Evolutionary conservation across 176 grass and related monocot species (phyloP).

Genomic region (Cenchrus fungigraminus): DNA sequence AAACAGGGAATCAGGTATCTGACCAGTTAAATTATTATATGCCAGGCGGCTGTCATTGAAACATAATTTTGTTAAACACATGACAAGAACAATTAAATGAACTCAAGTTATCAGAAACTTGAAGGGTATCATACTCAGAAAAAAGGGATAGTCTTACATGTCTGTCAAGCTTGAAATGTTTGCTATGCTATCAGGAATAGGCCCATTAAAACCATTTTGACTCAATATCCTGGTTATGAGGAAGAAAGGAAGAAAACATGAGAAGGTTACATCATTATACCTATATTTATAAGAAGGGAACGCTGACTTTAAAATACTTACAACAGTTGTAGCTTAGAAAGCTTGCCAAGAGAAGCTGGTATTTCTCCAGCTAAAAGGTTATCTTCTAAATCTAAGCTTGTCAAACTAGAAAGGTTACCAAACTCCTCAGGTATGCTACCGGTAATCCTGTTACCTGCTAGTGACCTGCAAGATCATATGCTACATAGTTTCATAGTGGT

Average conservation of each 20-base stretch:
- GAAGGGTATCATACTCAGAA: neutral
- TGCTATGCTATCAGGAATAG: slow-evolving; percentile 66
- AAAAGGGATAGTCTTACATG: slow-evolving; percentile 60
- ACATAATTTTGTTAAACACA: slow-evolving; percentile 42
- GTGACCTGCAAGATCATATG: slow-evolving; percentile 58
- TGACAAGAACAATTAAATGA: slow-evolving; percentile 10
- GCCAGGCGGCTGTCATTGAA: slow-evolving; percentile 67
- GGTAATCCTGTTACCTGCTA: slow-evolving; percentile 69
- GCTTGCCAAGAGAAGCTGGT: slow-evolving; percentile 77
- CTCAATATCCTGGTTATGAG: slow-evolving; percentile 72
- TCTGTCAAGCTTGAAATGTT: slow-evolving; percentile 69
- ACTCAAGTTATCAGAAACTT: slow-evolving; percentile 12
- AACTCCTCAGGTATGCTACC: slow-evolving; percentile 68
- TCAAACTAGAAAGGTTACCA: slow-evolving; percentile 77
- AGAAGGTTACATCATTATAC: neutral
- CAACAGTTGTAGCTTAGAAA: slow-evolving; percentile 64
- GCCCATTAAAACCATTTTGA: slow-evolving; percentile 65
- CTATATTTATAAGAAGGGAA: slow-evolving; percentile 12
- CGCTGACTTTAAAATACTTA: slow-evolving; percentile 46
- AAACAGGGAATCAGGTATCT: slow-evolving; percentile 79
- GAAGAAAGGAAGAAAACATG: slow-evolving; percentile 14
- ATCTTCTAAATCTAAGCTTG: slow-evolving; percentile 67
- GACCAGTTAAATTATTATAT: slow-evolving; percentile 73
- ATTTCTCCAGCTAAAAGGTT: slow-evolving; percentile 71
- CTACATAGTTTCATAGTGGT: slow-evolving; percentile 30